Evolutionary conservation across 495 filamentous ascomycete species (phyloP).

Genomic region (Annulohypoxylon stygium): DNA sequence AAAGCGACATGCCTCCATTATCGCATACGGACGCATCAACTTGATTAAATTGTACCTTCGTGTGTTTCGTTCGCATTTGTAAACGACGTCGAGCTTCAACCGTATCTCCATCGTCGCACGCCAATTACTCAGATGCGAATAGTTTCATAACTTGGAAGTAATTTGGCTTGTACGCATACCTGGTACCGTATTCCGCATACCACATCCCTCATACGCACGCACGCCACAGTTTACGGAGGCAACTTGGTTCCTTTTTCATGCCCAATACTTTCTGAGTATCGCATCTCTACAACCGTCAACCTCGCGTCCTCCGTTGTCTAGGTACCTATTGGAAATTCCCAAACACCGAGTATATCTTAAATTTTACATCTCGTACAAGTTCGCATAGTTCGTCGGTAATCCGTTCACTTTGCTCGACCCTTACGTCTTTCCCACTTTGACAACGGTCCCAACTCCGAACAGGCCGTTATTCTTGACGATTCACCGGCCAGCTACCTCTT

Average conservation of each 20-base stretch:
- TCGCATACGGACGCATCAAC: conserved; percentile 24
- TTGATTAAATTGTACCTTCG: conserved; percentile 24
- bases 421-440: conserved; percentile 3
- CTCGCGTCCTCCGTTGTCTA: neutral
- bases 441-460: neutral
- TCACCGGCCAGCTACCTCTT: neutral
- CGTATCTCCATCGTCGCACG: conserved; percentile 12
- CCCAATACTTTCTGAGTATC: neutral
- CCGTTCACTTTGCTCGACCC: conserved; percentile 5
- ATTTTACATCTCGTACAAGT: neutral
- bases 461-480: too few species aligned
- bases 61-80: neutral
- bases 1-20: conserved; percentile 20
- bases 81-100: conserved; percentile 13
- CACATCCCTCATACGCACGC: neutral
- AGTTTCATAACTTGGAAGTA: neutral
- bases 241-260: neutral
- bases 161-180: conserved; percentile 1
- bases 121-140: conserved; percentile 6
- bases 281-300: neutral
- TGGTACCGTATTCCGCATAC: neutral
- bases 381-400: conserved; percentile 3
- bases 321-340: neutral
- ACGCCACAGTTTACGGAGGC: neutral
- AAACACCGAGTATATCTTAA: neutral